Percentiles rank a stretch among this genome's conserved stretches.
phyloP scores from a whole-genome alignment of 257 asterid species.

The Thymus mandschuricus region DNA sequence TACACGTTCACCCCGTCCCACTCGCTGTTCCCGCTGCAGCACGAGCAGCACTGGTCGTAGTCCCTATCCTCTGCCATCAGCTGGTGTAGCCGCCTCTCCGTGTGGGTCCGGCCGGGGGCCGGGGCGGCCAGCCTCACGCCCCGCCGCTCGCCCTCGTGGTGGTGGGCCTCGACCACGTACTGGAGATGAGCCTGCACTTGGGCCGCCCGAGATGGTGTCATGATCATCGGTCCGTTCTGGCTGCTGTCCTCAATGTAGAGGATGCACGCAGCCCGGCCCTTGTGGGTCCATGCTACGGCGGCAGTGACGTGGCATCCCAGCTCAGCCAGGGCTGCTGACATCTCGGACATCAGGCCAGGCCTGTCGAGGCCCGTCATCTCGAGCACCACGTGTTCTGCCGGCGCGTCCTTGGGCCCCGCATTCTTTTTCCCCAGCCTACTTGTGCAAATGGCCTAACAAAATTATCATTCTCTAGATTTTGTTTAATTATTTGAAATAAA shows the following conservation, averaged over 20 bases:
- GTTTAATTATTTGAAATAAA: background rate
- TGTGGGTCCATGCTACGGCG: conserved; percentile 93
- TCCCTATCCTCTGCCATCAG: conserved; percentile 79
- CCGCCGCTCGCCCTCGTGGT: conserved; percentile 53
- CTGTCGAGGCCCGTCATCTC: conserved; percentile 86
- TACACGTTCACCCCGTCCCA: conserved; percentile 43
- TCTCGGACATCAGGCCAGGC: conserved; percentile 88
- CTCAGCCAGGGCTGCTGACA: conserved; percentile 76
- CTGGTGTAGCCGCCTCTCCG: conserved; percentile 97
- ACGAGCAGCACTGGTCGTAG: conserved; percentile 64
- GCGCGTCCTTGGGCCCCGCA: conserved; percentile 42
- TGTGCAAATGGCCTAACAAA: conserved; percentile 59
- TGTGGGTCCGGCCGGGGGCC: conserved; percentile 56
- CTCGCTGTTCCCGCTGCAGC: conserved; percentile 47
- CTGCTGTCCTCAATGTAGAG: conserved; percentile 57
- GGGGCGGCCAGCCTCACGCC: conserved; percentile 66
- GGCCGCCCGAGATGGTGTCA: conserved; percentile 59
- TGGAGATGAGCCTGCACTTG: conserved; percentile 72
- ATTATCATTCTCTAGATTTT: background rate
- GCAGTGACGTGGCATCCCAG: conserved; percentile 75
- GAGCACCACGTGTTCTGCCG: conserved; percentile 56
- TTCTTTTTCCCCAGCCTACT: conserved; percentile 43
- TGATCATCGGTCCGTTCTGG: conserved; percentile 40
- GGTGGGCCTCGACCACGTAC: conserved; percentile 83
- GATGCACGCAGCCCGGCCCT: conserved; percentile 69